phyloP scores from a whole-genome alignment of 1,284 basidiomycete species.

The Melampsora americana region DNA sequence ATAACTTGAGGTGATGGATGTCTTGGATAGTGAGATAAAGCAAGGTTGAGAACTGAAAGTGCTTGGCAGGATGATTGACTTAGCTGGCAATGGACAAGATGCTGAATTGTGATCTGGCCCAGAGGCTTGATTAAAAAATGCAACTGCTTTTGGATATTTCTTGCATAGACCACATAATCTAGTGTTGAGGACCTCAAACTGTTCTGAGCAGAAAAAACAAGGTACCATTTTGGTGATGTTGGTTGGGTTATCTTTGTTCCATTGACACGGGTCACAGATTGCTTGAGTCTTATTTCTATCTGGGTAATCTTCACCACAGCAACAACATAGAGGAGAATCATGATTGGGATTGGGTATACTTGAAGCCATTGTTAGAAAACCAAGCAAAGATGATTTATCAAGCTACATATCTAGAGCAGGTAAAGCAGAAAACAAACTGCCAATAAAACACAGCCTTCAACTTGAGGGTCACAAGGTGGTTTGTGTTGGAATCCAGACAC shows the following conservation, averaged over 20 bases:
- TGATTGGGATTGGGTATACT: background rate
- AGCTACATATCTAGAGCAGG: no score
- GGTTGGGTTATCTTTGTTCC: no score
- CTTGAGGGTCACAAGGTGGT: no score
- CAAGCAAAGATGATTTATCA: no score
- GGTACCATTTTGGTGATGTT: background rate
- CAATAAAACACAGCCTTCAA: no score
- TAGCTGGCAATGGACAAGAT: background rate
- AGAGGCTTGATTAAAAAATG: background rate
- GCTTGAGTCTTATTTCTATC: no score
- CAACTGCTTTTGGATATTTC: background rate
- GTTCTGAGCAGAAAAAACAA: background rate
- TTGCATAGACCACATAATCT: background rate
- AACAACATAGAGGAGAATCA: background rate
- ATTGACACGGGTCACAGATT: no score
- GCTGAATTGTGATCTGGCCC: background rate
- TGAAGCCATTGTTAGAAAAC: no score
- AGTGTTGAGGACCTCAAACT: background rate
- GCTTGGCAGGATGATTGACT: background rate
- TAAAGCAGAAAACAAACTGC: background rate
- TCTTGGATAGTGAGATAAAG: background rate
- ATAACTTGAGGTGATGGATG: background rate
- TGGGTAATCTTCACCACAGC: no score
- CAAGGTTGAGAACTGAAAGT: background rate
- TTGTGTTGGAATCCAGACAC: no score